These are phyloP conservation scores for Dactylellina haptotyla DNA, from an alignment of 2,329 filamentous ascomycete genomes.

Conservation along the genomic window DNA sequence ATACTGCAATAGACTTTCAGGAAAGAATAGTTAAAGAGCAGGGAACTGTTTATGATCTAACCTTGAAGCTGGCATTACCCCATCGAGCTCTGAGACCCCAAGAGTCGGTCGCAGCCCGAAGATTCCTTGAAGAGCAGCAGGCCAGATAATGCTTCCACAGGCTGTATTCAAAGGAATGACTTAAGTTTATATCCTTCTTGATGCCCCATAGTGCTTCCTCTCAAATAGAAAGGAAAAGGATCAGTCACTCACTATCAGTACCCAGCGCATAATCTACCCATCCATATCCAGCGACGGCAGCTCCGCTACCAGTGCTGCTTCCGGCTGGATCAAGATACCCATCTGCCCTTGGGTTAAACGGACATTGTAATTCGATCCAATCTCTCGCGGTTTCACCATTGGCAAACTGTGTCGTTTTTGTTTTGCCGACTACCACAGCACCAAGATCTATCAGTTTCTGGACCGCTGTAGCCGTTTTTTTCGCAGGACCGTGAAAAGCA, in stretches of 20 bases:
- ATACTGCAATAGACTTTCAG: slow-evolving; percentile 5
- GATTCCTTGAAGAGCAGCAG: slow-evolving; percentile 51
- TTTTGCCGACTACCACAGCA: slow-evolving; percentile 68
- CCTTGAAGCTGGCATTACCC: slow-evolving; percentile 54
- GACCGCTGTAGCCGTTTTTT: slow-evolving; percentile 65
- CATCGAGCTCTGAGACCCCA: slow-evolving; percentile 39
- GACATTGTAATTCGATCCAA: slow-evolving; percentile 58
- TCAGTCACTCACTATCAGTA: slow-evolving; percentile 46
- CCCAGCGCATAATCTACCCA: slow-evolving; percentile 58
- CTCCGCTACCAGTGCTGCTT: slow-evolving; percentile 58
- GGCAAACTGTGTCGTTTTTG: slow-evolving; percentile 66
- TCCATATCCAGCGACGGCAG: slow-evolving; percentile 58
- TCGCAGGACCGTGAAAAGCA: slow-evolving; percentile 65
- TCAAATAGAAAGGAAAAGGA: not conserved
- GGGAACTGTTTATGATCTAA: slow-evolving; percentile 3
- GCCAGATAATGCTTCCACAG: slow-evolving; percentile 55
- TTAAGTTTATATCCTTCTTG: too few relatives aligned
- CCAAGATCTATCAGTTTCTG: slow-evolving; percentile 71
- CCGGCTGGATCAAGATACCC: slow-evolving; percentile 58
- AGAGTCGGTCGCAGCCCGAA: slow-evolving; percentile 54
- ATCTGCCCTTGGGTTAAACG: slow-evolving; percentile 60
- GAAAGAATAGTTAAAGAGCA: not conserved
- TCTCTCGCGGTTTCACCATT: slow-evolving; percentile 58
- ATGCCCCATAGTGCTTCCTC: not conserved
- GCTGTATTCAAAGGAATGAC: too few relatives aligned